Conservation (phyloP, 2,329 filamentous ascomycete species). For the Zalaria obscura region DNA sequence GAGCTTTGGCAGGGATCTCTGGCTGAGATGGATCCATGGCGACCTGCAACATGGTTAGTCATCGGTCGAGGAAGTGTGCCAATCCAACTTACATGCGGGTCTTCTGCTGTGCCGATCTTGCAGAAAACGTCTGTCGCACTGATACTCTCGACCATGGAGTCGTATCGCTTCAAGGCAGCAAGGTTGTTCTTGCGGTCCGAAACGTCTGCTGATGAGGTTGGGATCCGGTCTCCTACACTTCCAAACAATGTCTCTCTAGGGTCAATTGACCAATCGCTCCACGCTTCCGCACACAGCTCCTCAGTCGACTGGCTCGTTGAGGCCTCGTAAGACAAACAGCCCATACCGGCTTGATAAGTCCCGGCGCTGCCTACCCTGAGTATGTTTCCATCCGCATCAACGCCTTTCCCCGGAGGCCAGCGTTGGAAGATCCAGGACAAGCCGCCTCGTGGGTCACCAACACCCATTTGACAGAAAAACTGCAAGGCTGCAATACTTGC, state of each 20-base stretch:
- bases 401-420: slow-evolving; percentile 58
- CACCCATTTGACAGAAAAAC: slow-evolving; percentile 93
- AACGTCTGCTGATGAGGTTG: too few relatives aligned
- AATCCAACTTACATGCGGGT: slow-evolving; percentile 1
- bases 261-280: slow-evolving; percentile 50
- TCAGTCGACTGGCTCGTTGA: slow-evolving; percentile 19
- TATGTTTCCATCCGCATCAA: slow-evolving; percentile 51
- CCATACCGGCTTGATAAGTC: slow-evolving; percentile 69
- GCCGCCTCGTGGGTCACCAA: slow-evolving; percentile 78
- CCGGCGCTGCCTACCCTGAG: slow-evolving; percentile 68
- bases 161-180: slow-evolving; percentile 35
- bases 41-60: neutral
- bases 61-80: too few relatives aligned
- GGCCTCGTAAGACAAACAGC: slow-evolving; percentile 40
- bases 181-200: neutral
- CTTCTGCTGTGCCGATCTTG: slow-evolving; percentile 29
- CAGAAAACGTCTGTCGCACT: slow-evolving; percentile 54
- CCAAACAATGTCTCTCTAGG: slow-evolving; percentile 9
- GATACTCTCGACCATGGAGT: slow-evolving; percentile 42
- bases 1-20: slow-evolving; percentile 37
- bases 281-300: slow-evolving; percentile 49
- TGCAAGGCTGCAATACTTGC: slow-evolving; percentile 73
- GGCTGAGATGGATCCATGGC: slow-evolving; percentile 51
- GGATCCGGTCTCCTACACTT: neutral
- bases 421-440: slow-evolving; percentile 78